phyloP scores from a whole-genome alignment of 176 grass and related monocot species.

The Zoysia pacifica region DNA sequence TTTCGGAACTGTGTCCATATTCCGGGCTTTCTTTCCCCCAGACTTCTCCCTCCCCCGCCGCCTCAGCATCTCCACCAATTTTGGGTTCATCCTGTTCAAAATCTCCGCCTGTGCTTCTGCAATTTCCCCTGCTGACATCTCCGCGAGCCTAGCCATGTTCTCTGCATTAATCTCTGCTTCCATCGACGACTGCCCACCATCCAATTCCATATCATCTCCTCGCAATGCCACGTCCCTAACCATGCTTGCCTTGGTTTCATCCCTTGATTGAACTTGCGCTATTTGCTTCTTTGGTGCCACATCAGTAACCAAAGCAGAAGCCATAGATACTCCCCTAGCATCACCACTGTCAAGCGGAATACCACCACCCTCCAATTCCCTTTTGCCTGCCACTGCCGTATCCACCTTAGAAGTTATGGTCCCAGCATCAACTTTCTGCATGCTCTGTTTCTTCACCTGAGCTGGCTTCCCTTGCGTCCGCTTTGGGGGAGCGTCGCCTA shows the following conservation, averaged over 20 bases:
- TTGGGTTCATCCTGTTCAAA: slow-evolving; percentile 77
- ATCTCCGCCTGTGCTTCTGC: slow-evolving; percentile 75
- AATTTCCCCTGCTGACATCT: slow-evolving; percentile 89
- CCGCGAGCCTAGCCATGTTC: slow-evolving; percentile 64
- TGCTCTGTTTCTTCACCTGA: slow-evolving; percentile 16
- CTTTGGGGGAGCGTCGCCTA: slow-evolving; percentile 43
- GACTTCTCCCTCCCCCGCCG: slow-evolving; percentile 54
- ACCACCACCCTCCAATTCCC: neutral
- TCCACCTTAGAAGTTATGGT: neutral
- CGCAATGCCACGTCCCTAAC: neutral
- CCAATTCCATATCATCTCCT: slow-evolving; percentile 40
- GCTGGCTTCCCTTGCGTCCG: slow-evolving; percentile 35
- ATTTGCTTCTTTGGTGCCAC: neutral
- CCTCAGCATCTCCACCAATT: slow-evolving; percentile 68
- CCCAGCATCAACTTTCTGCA: slow-evolving; percentile 21
- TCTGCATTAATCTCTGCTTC: slow-evolving; percentile 68
- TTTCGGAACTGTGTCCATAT: slow-evolving; percentile 25
- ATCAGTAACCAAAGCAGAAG: slow-evolving; percentile 27
- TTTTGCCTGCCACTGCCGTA: neutral
- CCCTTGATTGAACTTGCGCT: neutral
- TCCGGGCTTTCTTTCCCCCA: slow-evolving; percentile 27
- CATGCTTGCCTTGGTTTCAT: neutral
- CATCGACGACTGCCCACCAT: slow-evolving; percentile 31
- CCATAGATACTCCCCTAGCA: slow-evolving; percentile 10
- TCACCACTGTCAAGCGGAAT: slow-evolving; percentile 15